Conservation (phyloP, 495 filamentous ascomycete genomes). For the Bacidia rubella region DNA sequence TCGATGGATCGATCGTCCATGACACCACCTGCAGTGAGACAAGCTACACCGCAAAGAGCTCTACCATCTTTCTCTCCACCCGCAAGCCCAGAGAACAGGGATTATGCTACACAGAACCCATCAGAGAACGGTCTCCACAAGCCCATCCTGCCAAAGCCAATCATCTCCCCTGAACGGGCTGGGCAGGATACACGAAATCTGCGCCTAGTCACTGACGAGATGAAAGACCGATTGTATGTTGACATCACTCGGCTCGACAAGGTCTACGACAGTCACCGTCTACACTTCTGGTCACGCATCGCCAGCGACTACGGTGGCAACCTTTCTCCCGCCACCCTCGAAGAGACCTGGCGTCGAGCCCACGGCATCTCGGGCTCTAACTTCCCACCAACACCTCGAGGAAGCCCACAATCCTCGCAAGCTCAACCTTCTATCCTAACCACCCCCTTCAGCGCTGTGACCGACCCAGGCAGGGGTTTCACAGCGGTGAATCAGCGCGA, state of each 20-base stretch:
- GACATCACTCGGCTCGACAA: constrained; percentile 54
- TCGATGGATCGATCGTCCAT: constrained; percentile 20
- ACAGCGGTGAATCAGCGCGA: constrained; percentile 12
- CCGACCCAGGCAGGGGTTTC: constrained; percentile 13
- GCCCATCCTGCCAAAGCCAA: constrained; percentile 48
- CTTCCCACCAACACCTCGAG: constrained; percentile 16
- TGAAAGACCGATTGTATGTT: constrained; percentile 30
- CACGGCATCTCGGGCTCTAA: constrained; percentile 4
- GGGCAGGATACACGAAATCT: constrained; percentile 18
- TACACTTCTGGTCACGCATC: constrained; percentile 58
- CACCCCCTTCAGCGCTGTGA: constrained; percentile 11
- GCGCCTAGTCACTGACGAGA: constrained; percentile 34
- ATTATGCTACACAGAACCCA: constrained; percentile 4
- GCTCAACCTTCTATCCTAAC: neutral
- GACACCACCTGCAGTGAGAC: constrained; percentile 17
- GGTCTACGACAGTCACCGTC: constrained; percentile 55
- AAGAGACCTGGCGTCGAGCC: constrained; percentile 44
- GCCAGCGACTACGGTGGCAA: constrained; percentile 55
- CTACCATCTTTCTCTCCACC: constrained; percentile 29
- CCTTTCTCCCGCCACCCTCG: constrained; percentile 48
- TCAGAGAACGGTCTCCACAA: constrained; percentile 23
- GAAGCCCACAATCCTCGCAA: constrained; percentile 11
- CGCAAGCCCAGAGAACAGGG: constrained; percentile 32
- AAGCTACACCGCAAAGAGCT: constrained; percentile 17
- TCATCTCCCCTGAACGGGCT: constrained; percentile 26